Base-by-base conservation (phyloP, 345 rosid genomes). In the Clausena lansium region DNA sequence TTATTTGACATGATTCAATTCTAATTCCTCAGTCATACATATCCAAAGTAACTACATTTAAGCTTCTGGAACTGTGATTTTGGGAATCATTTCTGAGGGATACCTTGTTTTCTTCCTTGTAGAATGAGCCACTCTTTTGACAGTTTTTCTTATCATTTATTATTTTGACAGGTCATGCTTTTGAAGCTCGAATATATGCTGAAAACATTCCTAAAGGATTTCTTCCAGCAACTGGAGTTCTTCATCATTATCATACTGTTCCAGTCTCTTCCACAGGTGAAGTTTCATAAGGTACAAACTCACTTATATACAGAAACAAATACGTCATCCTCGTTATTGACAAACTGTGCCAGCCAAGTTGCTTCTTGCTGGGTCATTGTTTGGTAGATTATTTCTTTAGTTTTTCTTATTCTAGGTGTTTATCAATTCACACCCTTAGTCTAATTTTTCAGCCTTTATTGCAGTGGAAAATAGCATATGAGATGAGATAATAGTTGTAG, bases 201-300 rank as follows among this genome's bases (percentile, higher is more conserved):
- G 99, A 95, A 90, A 95, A 95, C 82, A 97, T 95, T 82, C 85
- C 89, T 3, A 95, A 89, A 77, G 97, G 97, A 70, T 95, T 92
- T 86, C 99, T 95, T 81, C 98, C 99, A 68, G 98, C 97, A 67
- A 89, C 96, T 71, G 98, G 99, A 74, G 87, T 91, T 84, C 96
- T 95, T 71, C 92, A 88, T 87, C 96, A 91, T 85, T 95, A 91
- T 86, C 87, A 79, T 61, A 98, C 94, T 47, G 86, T 83, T 58
- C 83, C 90, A 72, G 86, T 81, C 71, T 89, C 98, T 80, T 77
- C 97, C 74, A 85, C 92, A 90, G 97, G 98, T 95, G 76, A 68
- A 60, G 64, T 78, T 50, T 71, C 64, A 60, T 70, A 9, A 39
- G 55, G 33, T 13, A 27, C 71, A 54, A 68, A 47, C 65, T 80